These are phyloP conservation scores for Epichloe amarillans DNA, from an alignment of 2,329 filamentous ascomycete genomes.

Conservation along the genomic window DNA sequence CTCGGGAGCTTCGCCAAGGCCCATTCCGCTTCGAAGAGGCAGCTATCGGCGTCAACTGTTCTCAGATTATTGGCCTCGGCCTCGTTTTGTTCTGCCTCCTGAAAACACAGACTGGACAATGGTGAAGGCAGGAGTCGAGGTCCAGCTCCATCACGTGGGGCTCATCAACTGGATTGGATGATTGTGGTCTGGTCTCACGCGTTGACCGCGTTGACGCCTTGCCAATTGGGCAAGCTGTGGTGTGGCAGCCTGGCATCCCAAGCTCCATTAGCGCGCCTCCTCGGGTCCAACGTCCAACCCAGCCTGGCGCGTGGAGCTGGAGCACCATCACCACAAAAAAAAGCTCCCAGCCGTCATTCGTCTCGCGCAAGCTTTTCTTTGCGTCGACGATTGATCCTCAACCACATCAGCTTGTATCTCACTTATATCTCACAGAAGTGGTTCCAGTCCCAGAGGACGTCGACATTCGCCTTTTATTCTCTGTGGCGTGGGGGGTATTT, in stretches of 20 bases:
- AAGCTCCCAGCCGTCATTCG: constrained; percentile 3
- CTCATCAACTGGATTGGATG: background rate
- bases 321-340: constrained; percentile 4
- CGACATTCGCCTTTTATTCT: background rate
- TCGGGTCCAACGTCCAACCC: background rate
- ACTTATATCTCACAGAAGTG: background rate
- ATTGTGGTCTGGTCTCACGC: background rate
- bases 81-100: no score
- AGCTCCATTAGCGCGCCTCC: background rate
- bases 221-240: no score
- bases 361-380: constrained; percentile 1
- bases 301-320: constrained; percentile 4
- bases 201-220: no score
- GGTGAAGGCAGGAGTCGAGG: background rate
- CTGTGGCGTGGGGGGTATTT: background rate
- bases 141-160: constrained; percentile 6
- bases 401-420: background rate
- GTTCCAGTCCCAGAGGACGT: background rate
- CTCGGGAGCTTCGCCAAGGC: background rate
- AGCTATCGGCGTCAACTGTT: background rate
- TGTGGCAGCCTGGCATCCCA: no score
- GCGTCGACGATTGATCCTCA: constrained; percentile 1
- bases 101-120: background rate
- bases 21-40: background rate
- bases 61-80: background rate